These are phyloP conservation scores for Penicillium steckii DNA, from an alignment of 495 filamentous ascomycete genomes.

Conservation along the genomic window DNA sequence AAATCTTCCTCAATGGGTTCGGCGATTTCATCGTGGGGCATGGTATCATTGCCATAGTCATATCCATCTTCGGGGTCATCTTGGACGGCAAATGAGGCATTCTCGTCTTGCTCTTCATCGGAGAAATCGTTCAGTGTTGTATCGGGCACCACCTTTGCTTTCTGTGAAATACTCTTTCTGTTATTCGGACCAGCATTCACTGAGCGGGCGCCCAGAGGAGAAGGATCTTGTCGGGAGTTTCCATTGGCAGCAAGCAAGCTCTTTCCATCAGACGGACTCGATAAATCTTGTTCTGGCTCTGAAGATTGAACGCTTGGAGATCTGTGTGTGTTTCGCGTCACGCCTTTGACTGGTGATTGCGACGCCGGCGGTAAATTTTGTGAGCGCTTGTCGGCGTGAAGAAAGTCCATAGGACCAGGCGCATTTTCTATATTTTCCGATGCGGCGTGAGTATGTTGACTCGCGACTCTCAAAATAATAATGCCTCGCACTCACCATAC, in stretches of 20 bases:
- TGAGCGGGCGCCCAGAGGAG: constrained; percentile 37
- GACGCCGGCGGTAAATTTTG: constrained; percentile 34
- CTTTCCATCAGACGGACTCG: constrained; percentile 41
- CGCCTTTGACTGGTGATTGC: constrained; percentile 45
- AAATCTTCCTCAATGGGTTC: constrained; percentile 55
- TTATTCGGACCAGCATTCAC: constrained; percentile 36
- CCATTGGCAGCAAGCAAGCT: constrained; percentile 18
- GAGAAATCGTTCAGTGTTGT: constrained; percentile 28
- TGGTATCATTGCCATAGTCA: constrained; percentile 29
- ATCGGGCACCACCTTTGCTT: constrained; percentile 1
- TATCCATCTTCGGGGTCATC: constrained; percentile 24
- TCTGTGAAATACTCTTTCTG: constrained; percentile 36
- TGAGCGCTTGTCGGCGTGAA: constrained; percentile 28
- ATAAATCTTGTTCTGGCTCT: constrained; percentile 31
- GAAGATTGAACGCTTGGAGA: constrained; percentile 43
- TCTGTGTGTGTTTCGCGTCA: constrained; percentile 42
- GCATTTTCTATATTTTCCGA: constrained; percentile 31
- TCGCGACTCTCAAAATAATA: too few species aligned
- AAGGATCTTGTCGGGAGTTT: constrained; percentile 26
- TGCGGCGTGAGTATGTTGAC: not conserved
- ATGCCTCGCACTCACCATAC: constrained; percentile 45
- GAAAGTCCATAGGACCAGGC: constrained; percentile 43
- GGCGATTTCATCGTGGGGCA: constrained; percentile 19
- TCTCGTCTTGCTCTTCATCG: constrained; percentile 40
- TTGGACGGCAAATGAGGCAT: constrained; percentile 21